Evolutionary conservation across 2,329 filamentous ascomycete genomes (phyloP), one percentile per base, ranked within the genome.

Genomic region (Didymosphaeria variabile): DNA sequence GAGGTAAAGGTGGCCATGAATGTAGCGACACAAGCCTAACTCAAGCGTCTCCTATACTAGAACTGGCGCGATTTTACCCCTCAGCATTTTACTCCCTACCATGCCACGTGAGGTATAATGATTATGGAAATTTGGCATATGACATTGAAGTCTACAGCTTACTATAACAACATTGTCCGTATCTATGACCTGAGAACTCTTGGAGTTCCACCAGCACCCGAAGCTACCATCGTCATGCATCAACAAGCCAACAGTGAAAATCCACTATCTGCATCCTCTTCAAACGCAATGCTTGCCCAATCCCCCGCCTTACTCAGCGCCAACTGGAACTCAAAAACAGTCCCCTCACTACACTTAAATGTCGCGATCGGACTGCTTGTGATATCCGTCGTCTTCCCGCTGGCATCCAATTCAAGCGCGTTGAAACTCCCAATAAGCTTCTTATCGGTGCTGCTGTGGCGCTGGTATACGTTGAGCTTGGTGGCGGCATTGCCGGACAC

Each of bases 231-330:
- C 3, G 2, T 13, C 8, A 17, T 13, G 10, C 5, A 6, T 19
- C 10, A 50, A 32, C 46, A 51, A 51, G 49, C 49, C 49, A 51
- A 51, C 49, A 51, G 5, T n/a, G 31, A 31, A 36, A 51, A 51
- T 19, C 49, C 32, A 51, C 32, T 51, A 31, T 19, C 19, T 2
- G 7, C 49, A 51, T 51, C 31, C 31, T 51, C 32, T 12, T 51
- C 49, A 36, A 51, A 51, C 19, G 49, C 32, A 21, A 51, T 23
- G 21, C 32, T 38, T 2, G 49, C 49, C 49, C 49, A 51, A 13
- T 8, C 17, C 31, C 49, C 49, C 9, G 49, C 31, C 32, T 21
- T 19, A 29, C 31, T 23, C 5, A 51, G 17, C 19, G 31, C 32
- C 29, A 51, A 12, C 31, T 51, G 31, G 21, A 51, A 51, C 32